A percentile compares a stretch with the other conserved stretches of the same genome.
phyloP scores from a whole-genome alignment of 768 basidiomycete species.

The Stropharia rugosoannulata region DNA sequence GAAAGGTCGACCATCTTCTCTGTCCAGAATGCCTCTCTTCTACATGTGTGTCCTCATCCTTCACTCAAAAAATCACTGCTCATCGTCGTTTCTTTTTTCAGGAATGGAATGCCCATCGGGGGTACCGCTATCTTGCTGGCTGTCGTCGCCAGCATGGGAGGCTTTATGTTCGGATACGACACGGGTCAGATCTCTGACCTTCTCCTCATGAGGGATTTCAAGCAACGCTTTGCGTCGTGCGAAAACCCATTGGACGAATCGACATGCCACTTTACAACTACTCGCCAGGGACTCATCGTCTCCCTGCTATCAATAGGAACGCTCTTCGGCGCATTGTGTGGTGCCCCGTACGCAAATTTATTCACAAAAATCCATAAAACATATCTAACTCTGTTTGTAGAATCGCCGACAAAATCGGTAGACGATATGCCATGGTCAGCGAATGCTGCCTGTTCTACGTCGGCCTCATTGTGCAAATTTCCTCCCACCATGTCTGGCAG shows the following conservation, averaged over 20 bases:
- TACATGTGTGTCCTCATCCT: slow-evolving; percentile 22
- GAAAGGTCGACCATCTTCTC: too few relatives aligned
- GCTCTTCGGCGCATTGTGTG: slow-evolving; percentile 56
- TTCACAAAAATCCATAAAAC: slow-evolving; percentile 1
- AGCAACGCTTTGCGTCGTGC: slow-evolving; percentile 60
- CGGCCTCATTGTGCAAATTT: slow-evolving; percentile 62
- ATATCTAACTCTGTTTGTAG: slow-evolving; percentile 23
- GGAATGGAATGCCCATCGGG: slow-evolving; percentile 62
- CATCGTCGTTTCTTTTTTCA: slow-evolving; percentile 16
- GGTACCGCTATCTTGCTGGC: slow-evolving; percentile 64
- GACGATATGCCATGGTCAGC: slow-evolving; percentile 62
- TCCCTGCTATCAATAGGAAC: slow-evolving; percentile 70
- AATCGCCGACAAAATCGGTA: slow-evolving; percentile 60
- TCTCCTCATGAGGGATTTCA: slow-evolving; percentile 69
- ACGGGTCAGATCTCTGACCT: slow-evolving; percentile 81
- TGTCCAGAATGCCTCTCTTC: slow-evolving; percentile 26
- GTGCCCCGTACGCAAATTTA: slow-evolving; percentile 51
- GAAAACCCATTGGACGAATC: slow-evolving; percentile 31
- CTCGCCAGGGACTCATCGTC: slow-evolving; percentile 67
- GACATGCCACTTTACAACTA: slow-evolving; percentile 52
- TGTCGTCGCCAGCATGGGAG: slow-evolving; percentile 69
- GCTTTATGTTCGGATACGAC: slow-evolving; percentile 69
- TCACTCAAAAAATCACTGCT: background rate
- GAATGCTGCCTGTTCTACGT: slow-evolving; percentile 59
- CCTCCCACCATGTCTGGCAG: slow-evolving; percentile 52